phyloP scores from a whole-genome alignment of 2,329 filamentous ascomycete species.

The Aspergillus puulaauensis region DNA sequence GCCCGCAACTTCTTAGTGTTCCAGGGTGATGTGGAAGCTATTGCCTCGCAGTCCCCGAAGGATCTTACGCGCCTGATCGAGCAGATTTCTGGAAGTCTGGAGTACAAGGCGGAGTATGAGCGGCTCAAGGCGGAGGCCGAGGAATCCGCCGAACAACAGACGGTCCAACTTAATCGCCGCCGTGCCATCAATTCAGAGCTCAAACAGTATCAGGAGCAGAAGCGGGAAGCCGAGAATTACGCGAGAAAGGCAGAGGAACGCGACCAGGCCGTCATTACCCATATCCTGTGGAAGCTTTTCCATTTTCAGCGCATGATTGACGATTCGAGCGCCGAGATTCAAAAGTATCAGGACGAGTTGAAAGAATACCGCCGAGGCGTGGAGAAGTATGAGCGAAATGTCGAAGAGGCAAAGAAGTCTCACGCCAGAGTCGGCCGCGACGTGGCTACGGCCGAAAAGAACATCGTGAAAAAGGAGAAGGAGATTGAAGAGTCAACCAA shows the following conservation, averaged over 20 bases:
- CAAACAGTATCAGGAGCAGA: constrained; percentile 96
- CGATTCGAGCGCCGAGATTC: constrained; percentile 84
- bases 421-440: constrained; percentile 75
- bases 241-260: constrained; percentile 86
- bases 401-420: constrained; percentile 81
- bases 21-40: constrained; percentile 95
- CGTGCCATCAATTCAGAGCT: constrained; percentile 97
- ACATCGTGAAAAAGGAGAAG: constrained; percentile 81
- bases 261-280: constrained; percentile 86
- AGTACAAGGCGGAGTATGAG: constrained; percentile 94
- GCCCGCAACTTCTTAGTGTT: constrained; percentile 97
- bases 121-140: constrained; percentile 82
- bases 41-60: constrained; percentile 90
- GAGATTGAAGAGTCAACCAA: constrained; percentile 85
- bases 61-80: constrained; percentile 93
- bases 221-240: constrained; percentile 91
- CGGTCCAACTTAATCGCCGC: constrained; percentile 81
- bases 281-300: constrained; percentile 95
- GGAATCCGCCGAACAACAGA: constrained; percentile 83
- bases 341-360: constrained; percentile 89
- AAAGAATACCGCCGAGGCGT: constrained; percentile 89
- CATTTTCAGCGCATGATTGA: constrained; percentile 94
- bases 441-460: constrained; percentile 77
- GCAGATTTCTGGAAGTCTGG: constrained; percentile 93
- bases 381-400: constrained; percentile 74